Percentiles rank a stretch among this genome's conserved stretches.
phyloP scores from a whole-genome alignment of 2,329 filamentous ascomycete species.

The Aspergillus tamarii region DNA sequence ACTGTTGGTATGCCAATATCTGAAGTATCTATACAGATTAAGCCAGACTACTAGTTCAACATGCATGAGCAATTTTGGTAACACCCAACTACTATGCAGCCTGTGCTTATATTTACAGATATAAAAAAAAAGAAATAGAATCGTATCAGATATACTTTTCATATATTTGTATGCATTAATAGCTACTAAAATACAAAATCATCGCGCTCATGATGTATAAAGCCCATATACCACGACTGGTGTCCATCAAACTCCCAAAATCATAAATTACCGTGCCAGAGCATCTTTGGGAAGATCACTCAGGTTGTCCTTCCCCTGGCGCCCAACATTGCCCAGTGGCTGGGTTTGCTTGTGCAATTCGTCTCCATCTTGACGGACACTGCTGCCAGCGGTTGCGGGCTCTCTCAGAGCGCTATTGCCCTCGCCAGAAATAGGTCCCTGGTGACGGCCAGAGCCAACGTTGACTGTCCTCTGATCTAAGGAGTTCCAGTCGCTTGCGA shows the following conservation, averaged over 20 bases:
- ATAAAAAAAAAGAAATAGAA: neutral
- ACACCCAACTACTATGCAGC: neutral
- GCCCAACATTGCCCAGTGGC: slow-evolving; percentile 56
- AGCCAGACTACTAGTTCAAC: neutral
- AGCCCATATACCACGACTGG: slow-evolving; percentile 25
- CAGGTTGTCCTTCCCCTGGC: slow-evolving; percentile 63
- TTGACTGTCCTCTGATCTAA: slow-evolving; percentile 70
- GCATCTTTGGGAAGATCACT: slow-evolving; percentile 63
- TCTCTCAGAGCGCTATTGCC: slow-evolving; percentile 57
- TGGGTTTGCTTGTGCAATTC: slow-evolving; percentile 58
- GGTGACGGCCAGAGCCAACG: slow-evolving; percentile 64
- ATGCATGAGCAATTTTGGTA: neutral
- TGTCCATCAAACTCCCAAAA: neutral
- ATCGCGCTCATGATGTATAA: slow-evolving; percentile 22
- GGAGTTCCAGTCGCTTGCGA: slow-evolving; percentile 78
- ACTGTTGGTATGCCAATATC: neutral
- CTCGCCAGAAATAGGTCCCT: slow-evolving; percentile 57
- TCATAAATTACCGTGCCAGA: slow-evolving; percentile 47
- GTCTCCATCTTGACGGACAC: slow-evolving; percentile 52
- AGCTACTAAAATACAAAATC: slow-evolving; percentile 8
- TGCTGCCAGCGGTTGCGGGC: slow-evolving; percentile 62
- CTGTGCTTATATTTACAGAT: neutral
- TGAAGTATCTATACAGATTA: neutral
- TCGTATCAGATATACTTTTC: neutral
- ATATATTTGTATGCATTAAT: neutral